Percentiles rank a stretch among this genome's conserved stretches.
Evolutionary conservation across 2,329 filamentous ascomycete genomes (phyloP).

Genomic region (Hawksworthiomyces lignivorus): DNA sequence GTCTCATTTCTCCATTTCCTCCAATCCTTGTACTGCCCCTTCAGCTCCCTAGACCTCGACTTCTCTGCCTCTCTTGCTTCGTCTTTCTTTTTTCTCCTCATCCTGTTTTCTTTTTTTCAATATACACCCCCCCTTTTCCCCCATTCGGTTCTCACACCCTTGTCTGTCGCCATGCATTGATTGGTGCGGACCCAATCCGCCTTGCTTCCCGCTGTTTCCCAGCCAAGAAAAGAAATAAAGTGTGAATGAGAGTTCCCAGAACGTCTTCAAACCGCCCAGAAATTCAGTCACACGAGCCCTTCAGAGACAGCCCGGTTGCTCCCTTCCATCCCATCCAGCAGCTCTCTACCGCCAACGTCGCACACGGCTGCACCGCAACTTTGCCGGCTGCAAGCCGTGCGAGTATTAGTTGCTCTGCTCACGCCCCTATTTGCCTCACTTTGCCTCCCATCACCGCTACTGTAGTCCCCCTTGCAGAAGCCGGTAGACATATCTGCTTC

Average conservation of each 20-base stretch:
- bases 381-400: slow-evolving; percentile 3
- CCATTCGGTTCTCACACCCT: not conserved
- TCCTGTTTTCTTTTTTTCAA: not conserved
- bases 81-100: not conserved
- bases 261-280: not conserved
- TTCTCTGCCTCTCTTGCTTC: too few relatives aligned
- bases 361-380: slow-evolving; percentile 2
- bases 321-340: not conserved
- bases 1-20: not conserved
- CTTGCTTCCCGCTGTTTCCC: not conserved
- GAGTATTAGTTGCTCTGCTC: not conserved
- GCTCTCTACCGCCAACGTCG: not conserved
- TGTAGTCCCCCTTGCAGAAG: too few relatives aligned
- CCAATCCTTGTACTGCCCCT: too few relatives aligned
- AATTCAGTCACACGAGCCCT: slow-evolving; percentile 5
- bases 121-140: too few relatives aligned
- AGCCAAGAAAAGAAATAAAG: not conserved
- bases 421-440: slow-evolving; percentile 1
- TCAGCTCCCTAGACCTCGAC: too few relatives aligned
- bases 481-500: too few relatives aligned
- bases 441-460: too few relatives aligned
- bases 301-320: not conserved
- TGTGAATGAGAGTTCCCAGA: not conserved
- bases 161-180: not conserved
- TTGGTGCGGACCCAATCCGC: slow-evolving; percentile 6